phyloP scores from a whole-genome alignment of 352 stramenopile species.

The Globisporangium spinosum region DNA sequence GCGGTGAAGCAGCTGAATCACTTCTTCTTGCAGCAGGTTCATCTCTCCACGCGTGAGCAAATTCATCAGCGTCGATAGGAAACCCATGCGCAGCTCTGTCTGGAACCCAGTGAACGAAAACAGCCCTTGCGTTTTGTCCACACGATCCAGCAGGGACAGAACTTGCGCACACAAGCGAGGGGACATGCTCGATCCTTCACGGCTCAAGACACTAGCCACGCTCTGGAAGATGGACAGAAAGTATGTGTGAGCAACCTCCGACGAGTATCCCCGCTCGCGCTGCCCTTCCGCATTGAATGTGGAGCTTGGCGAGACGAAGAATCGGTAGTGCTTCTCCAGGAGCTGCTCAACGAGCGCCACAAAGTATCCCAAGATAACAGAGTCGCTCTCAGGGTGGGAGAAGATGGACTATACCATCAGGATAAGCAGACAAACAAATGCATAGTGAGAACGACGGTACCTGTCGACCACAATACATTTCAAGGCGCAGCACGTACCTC shows the following conservation, averaged over 20 bases:
- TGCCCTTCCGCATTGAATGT: slow-evolving; percentile 41
- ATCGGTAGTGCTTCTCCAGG: slow-evolving; percentile 78
- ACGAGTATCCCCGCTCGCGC: slow-evolving; percentile 58
- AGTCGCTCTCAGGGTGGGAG: slow-evolving; percentile 63
- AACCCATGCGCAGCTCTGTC: slow-evolving; percentile 66
- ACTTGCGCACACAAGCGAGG: slow-evolving; percentile 73
- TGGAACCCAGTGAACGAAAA: slow-evolving; percentile 77
- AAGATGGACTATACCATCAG: slow-evolving; percentile 51
- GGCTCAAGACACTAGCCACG: slow-evolving; percentile 55
- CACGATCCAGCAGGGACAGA: slow-evolving; percentile 54
- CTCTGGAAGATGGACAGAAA: slow-evolving; percentile 80
- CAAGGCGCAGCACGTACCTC: slow-evolving; percentile 35
- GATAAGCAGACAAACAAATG: neutral
- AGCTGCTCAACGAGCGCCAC: slow-evolving; percentile 70
- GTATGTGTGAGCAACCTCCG: slow-evolving; percentile 63
- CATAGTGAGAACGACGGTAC: neutral
- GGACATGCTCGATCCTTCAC: slow-evolving; percentile 47
- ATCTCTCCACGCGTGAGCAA: slow-evolving; percentile 74
- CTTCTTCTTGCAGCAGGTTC: slow-evolving; percentile 76
- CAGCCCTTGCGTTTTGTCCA: slow-evolving; percentile 60
- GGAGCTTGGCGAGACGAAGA: slow-evolving; percentile 59
- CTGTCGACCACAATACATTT: neutral
- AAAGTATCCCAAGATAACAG: slow-evolving; percentile 65
- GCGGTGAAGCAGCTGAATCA: slow-evolving; percentile 63
- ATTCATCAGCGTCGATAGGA: slow-evolving; percentile 75